These are phyloP conservation scores for Penicillium dipodomyicola DNA, from an alignment of 495 filamentous ascomycete genomes.

Conservation along the genomic window DNA sequence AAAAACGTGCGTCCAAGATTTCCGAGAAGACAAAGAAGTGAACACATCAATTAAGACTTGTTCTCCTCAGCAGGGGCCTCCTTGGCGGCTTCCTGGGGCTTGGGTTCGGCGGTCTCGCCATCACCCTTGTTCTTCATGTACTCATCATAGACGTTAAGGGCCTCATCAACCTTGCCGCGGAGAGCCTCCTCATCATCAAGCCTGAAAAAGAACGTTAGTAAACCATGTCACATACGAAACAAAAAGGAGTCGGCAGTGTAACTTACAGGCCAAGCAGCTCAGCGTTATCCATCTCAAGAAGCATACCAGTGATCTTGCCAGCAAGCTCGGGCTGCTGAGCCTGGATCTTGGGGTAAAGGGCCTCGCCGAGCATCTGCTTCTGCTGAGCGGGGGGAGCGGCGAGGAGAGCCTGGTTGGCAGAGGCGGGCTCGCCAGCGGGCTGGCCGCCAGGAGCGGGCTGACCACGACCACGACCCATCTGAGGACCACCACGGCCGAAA, in stretches of 20 bases:
- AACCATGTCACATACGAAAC: background rate
- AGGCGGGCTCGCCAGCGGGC: constrained; percentile 32
- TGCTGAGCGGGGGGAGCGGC: constrained; percentile 66
- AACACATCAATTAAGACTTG: constrained; percentile 43
- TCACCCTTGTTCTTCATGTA: constrained; percentile 80
- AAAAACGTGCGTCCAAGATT: constrained; percentile 42
- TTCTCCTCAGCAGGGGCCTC: constrained; percentile 46
- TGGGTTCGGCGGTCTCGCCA: constrained; percentile 37
- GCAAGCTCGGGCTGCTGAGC: constrained; percentile 88
- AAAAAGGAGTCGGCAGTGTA: constrained; percentile 2
- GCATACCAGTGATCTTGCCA: constrained; percentile 99
- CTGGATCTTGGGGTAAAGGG: constrained; percentile 96
- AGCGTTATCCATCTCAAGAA: constrained; percentile 96
- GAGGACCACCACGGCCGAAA: constrained; percentile 52
- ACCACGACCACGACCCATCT: constrained; percentile 50
- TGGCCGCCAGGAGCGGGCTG: constrained; percentile 36
- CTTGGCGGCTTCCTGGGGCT: constrained; percentile 47
- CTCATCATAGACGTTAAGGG: constrained; percentile 94
- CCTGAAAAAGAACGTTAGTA: constrained; percentile 46
- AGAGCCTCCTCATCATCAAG: constrained; percentile 88
- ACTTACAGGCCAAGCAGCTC: constrained; percentile 96
- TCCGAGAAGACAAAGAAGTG: constrained; percentile 27
- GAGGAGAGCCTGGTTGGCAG: constrained; percentile 43
- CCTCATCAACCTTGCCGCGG: constrained; percentile 92
- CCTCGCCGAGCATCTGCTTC: constrained; percentile 98